Evolutionary conservation across 805 yeast species (phyloP).

Genomic region (Blastobotrys muscicola): DNA sequence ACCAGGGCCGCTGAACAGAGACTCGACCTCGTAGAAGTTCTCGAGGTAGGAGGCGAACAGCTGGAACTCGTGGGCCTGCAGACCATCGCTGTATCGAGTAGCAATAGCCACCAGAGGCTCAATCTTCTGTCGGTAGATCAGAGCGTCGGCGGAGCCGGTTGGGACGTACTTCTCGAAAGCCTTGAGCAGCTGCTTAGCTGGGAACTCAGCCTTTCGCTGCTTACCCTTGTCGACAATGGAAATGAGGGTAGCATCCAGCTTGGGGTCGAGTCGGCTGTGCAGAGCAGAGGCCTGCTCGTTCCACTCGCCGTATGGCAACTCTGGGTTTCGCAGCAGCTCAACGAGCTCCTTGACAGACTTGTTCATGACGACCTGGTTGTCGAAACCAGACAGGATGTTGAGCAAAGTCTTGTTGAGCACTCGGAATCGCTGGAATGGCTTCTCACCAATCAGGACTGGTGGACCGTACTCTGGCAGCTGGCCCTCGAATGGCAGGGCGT

Average conservation of each 20-base stretch:
- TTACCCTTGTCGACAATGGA: slow-evolving; percentile 56
- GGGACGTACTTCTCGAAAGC: slow-evolving; percentile 58
- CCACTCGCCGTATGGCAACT: slow-evolving; percentile 94
- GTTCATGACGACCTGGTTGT: slow-evolving; percentile 90
- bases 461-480: slow-evolving; percentile 83
- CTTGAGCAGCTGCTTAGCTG: slow-evolving; percentile 75
- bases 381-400: slow-evolving; percentile 83
- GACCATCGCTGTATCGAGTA: slow-evolving; percentile 59
- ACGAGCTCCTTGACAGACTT: slow-evolving; percentile 66
- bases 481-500: slow-evolving; percentile 91
- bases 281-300: slow-evolving; percentile 72
- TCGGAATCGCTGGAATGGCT: slow-evolving; percentile 67
- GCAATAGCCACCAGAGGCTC: slow-evolving; percentile 71
- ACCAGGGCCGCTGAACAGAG: slow-evolving; percentile 61
- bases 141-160: slow-evolving; percentile 34
- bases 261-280: slow-evolving; percentile 78
- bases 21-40: slow-evolving; percentile 71
- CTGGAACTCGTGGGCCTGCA: slow-evolving; percentile 72
- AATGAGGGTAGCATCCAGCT: slow-evolving; percentile 59
- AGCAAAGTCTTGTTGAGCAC: slow-evolving; percentile 49
- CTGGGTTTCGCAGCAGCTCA: slow-evolving; percentile 64
- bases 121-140: slow-evolving; percentile 46
- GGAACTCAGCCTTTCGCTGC: slow-evolving; percentile 74
- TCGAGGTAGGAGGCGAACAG: slow-evolving; percentile 61
- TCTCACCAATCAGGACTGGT: slow-evolving; percentile 74